Evolutionary conservation across 345 rosid genomes (phyloP).

Genomic region (Cochlearia excelsa): DNA sequence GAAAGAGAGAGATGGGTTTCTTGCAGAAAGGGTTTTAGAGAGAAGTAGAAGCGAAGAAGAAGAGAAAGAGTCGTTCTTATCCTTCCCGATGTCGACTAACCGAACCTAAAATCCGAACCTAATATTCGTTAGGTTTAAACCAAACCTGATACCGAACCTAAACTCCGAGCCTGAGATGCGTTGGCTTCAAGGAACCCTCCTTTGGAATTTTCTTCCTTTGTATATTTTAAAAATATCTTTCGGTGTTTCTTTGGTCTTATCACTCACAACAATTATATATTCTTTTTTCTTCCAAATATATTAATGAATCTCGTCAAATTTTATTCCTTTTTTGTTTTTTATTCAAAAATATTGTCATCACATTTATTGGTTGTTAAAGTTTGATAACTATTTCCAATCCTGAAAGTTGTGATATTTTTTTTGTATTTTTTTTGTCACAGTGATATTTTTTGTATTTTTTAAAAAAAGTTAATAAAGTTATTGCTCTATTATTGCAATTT

Average conservation of each 20-base stretch:
- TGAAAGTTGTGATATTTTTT: conserved; percentile 17
- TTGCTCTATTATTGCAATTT: conserved; percentile 37
- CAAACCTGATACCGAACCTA: conserved; percentile 15
- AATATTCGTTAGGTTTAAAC: conserved; percentile 26
- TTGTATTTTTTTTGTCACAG: background rate
- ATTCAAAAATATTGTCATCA: background rate
- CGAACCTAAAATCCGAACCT: conserved; percentile 15
- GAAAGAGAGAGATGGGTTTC: conserved; percentile 28
- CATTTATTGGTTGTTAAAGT: conserved; percentile 24
- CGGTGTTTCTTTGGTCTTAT: conserved; percentile 29
- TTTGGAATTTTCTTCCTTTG: conserved; percentile 39
- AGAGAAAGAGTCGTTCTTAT: conserved; percentile 54
- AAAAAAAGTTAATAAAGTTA: conserved; percentile 6
- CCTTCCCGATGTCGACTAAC: conserved; percentile 38
- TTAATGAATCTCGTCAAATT: conserved; percentile 24
- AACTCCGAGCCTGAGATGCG: conserved; percentile 39
- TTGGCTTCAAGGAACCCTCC: conserved; percentile 62
- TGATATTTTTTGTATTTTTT: background rate
- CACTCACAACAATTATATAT: conserved; percentile 3
- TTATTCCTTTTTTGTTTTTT: conserved; percentile 19
- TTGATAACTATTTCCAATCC: conserved; percentile 15
- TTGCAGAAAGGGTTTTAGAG: conserved; percentile 36
- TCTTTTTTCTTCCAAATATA: conserved; percentile 8
- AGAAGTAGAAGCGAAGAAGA: conserved; percentile 19
- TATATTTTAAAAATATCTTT: conserved; percentile 17